Evolutionary conservation across 2,329 filamentous ascomycete genomes (phyloP), one percentile per base, ranked within the genome.

Genomic region (Colletotrichum simmondsii): DNA sequence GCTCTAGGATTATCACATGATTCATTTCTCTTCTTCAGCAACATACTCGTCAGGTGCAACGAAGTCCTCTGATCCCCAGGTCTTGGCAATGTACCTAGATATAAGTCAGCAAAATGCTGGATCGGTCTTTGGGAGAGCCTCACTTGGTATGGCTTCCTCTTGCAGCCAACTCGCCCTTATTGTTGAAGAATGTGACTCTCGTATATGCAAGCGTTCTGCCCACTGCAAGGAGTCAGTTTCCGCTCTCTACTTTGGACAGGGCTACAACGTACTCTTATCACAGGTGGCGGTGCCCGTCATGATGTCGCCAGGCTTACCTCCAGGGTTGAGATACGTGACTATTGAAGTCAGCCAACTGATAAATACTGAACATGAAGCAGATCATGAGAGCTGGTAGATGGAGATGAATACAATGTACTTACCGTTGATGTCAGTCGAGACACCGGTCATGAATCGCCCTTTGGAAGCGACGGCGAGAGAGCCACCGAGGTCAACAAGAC

Each of bases 81-180:
- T 84, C 11, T 82, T 81, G 1, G 79, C 77, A 2, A 88, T 83
- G 65, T 84, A 88, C 77, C 86, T 88, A 28, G 1, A 14, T 5
- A 7, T 2, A 49, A 71, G 56, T 59, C 49, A 58, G 30, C 35
- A 19, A 22, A 7, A 14, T 19, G 12, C 14, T 24, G 26, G n/a
- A 11, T 10, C 4, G 11, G 46, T 2, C 14, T 5, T 6, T 53
- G 24, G 6, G 3, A 19, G 57, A 24, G 42, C 75, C 86, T 78
- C 77, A 92, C 91, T 92, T 92, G 16, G 91, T 92, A 77, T 92
- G 91, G 75, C 90, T 92, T 56, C 91, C 91, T 59, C 91, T 82
- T 0, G 91, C 91, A 12, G 89, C 87, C 4, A 92, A 78, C 56
- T 92, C 86, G 6, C 90, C 90, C 72, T 90, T 87, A 63, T 81